Evolutionary conservation across 2,329 filamentous ascomycete genomes (phyloP), one percentile per base, ranked within the genome.

Genomic region (Magnaporthales sp.): DNA sequence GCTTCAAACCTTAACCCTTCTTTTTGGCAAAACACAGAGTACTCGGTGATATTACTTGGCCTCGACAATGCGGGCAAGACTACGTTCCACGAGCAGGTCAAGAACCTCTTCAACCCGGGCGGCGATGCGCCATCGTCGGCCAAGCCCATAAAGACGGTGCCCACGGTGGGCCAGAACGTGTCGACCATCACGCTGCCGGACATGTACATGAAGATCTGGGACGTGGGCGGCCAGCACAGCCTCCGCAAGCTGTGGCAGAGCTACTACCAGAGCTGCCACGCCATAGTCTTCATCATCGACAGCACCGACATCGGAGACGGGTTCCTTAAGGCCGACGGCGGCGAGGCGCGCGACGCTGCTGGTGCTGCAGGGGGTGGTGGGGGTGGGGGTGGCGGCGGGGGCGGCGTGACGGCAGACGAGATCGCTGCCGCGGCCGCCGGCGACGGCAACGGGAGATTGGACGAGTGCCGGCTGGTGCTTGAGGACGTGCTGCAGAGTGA

Each of bases 41-140:
- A 97, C 83, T 97, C 94, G 26, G 92, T 97, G 74, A 92, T 98
- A 75, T 90, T 98, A 71, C 91, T 98, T 73, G 95, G 95, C 70
- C 91, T 98, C 75, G 95, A 98, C 83, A 98, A 98, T 77, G 95
- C 95, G 68, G 95, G 95, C 78, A 98, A 98, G 83, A 98, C 95
- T 56, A 98, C 95, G 29, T 93, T 98, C 75, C 93, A 97, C 79
- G 92, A 96, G 76, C 93, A 97, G 78, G 92, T 98, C 78, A 97
- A 97, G 80, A 87, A 92, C 66, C 85, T 96, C 75, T 97, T 92
- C 83, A 84, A 88, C 70, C 83, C 87, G 61, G 82, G 83, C 69
- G 80, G 79, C 67, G 85, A 81, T 66, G 86, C 80, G 77, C 91
- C 81, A 74, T 93, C 84, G 79, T 29, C 32, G 13, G 93, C 83